Evolutionary conservation across 371 early-diverging fungal species (phyloP), one percentile per base, ranked within the genome.

Genomic region (Mortierella sp.): DNA sequence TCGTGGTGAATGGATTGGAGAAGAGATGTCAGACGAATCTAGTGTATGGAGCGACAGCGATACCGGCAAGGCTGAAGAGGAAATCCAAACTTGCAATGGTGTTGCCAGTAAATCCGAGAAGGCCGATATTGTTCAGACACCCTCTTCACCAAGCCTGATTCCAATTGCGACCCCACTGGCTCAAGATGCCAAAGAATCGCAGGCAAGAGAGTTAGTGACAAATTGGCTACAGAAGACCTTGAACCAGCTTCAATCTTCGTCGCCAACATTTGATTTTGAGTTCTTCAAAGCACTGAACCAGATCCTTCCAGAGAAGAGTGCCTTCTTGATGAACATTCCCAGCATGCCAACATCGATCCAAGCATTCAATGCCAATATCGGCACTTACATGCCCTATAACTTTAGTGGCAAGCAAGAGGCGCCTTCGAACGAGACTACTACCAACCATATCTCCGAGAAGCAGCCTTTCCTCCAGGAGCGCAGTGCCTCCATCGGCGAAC

Each of bases 171-270:
- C 74, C 6, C 60, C 80, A 9, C n/a, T 77, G 14, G 35, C 65
- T 24, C 70, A 66, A 35, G 85, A 78, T 20, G 54, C 68, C 35
- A 85, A 85, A 57, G 72, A 73, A 20, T 70, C 68, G 1, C 65
- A 74, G 47, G 75, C 81, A 0, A 60, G 66, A 20, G 85, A 85
- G 64, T 59, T 79, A 65, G 68, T 73, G 5, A 65, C 84, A 35
- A 84, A 80, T 69, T 85, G 85, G 85, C 63, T 85, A 12, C 84
- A 84, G 57, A 85, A 84, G 73, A 84, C 85, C 0, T 64, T 85
- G 60, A 69, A 72, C 9, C 85, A 85, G 26, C 32, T 85, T 35
- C 84, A 84, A 35, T 72, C 81, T 40, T 75, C 85, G 12, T 83
- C 81, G 12, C 73, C 81, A 0, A 59, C 66, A 1, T 73, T 79